Conservation (phyloP, 495 filamentous ascomycete genomes). For the Hypoxylon perforatum region DNA sequence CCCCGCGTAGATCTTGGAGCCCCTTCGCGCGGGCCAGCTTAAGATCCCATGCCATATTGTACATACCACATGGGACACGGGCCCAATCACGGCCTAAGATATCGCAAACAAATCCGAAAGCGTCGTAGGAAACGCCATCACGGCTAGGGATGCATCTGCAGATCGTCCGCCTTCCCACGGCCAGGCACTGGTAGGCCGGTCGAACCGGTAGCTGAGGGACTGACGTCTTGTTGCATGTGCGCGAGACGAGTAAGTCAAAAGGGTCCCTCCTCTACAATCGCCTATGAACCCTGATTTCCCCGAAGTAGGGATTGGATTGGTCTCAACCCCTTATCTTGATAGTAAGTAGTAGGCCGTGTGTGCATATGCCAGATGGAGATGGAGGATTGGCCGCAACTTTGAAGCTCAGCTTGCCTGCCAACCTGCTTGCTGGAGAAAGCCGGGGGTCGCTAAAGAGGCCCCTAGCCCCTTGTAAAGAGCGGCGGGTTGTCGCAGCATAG, state of each 20-base stretch:
- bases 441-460: background rate
- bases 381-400: constrained; percentile 16
- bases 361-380: constrained; percentile 43
- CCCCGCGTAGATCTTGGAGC: constrained; percentile 45
- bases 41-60: constrained; percentile 41
- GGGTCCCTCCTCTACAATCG: constrained; percentile 14
- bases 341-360: constrained; percentile 29
- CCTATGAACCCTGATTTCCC: constrained; percentile 22
- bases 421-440: background rate
- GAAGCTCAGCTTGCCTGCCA: constrained; percentile 23
- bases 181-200: constrained; percentile 31
- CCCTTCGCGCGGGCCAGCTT: constrained; percentile 26
- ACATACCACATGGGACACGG: constrained; percentile 39
- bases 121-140: constrained; percentile 33
- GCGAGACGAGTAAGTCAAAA: constrained; percentile 16
- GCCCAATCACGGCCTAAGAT: constrained; percentile 32
- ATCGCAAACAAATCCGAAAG: constrained; percentile 41
- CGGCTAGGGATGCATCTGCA: constrained; percentile 30
- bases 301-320: constrained; percentile 28
- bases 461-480: constrained; percentile 9
- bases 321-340: constrained; percentile 40
- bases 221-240: constrained; percentile 42
- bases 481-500: constrained; percentile 30
- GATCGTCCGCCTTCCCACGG: constrained; percentile 36
- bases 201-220: constrained; percentile 32